Evolutionary conservation across 805 yeast genomes (phyloP), one percentile per base, ranked within the genome.

Genomic region (Pichia pseudocactophila): DNA sequence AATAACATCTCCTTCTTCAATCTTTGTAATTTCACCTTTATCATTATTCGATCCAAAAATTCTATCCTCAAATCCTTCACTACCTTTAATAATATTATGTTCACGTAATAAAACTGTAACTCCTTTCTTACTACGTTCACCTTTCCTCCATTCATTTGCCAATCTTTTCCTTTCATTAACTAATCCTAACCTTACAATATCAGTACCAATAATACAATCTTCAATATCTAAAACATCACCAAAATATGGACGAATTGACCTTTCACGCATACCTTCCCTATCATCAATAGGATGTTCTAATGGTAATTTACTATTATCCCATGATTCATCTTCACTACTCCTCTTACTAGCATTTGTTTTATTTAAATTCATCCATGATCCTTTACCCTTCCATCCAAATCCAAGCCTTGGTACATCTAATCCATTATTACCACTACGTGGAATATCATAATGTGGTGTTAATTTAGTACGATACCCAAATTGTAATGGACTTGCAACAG

Each of bases 151-250:
- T 15, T 48, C 73, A 7, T 65, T 61, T 20, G 68, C 68, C 44
- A 84, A 77, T 30, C 66, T 67, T 22, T 50, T 55, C 47, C 96
- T 71, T 62, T 88, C 95, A 53, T 78, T 74, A 7, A 59, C 56
- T 71, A 90, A 66, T 1, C 95, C 96, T 37, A 66, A 57, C 60
- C 89, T 83, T 30, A 92, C 73, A 31, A 84, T 78, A 2, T 68
- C 65, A 0, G 97, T 92, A 6, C 96, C 97, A 50, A 92, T 87
- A 3, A 80, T 66, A 61, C 97, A 92, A 50, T 88, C 96, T 59
- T 92, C 98, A 49, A 92, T 89, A 61, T 92, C 98, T 48, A 92
- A 65, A 22, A 86, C 80, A n/a, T 87, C 88, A 30, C 85, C 84
- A 34, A 62, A 57, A 46, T 57, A 55, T 12, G 56, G 50, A 42